Evolutionary conservation across 106 monocot species (phyloP).

Genomic region (Dioscorea alata): DNA sequence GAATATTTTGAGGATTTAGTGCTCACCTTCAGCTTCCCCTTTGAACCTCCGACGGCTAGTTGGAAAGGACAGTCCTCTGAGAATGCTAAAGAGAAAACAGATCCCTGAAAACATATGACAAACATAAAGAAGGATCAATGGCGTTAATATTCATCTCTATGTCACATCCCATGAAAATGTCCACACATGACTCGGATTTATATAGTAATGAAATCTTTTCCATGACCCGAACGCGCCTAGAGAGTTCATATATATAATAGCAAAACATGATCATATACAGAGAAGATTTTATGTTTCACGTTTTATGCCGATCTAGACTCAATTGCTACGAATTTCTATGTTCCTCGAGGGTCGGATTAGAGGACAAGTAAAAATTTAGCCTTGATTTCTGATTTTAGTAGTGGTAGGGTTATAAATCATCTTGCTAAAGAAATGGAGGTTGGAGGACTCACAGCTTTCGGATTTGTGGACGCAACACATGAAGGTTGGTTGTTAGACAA

Average conservation of each 20-base stretch:
- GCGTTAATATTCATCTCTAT: not conserved
- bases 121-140: not conserved
- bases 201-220: not conserved
- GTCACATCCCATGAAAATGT: no score
- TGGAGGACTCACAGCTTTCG: conserved; percentile 57
- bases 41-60: conserved; percentile 61
- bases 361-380: not conserved
- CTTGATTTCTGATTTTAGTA: not conserved
- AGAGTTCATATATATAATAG: not conserved
- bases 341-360: not conserved
- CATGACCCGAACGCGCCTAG: not conserved
- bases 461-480: conserved; percentile 64
- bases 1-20: not conserved
- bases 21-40: conserved; percentile 46
- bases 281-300: no score
- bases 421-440: not conserved
- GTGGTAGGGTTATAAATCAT: not conserved
- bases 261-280: not conserved
- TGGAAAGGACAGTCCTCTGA: conserved; percentile 59
- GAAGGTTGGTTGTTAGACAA: conserved; percentile 88
- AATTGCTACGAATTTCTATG: not conserved
- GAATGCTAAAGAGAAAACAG: conserved; percentile 56
- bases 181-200: not conserved
- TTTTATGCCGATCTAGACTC: not conserved
- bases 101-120: conserved; percentile 29